Conservation (phyloP, 108 stramenopile genomes). For the Epipyxis sp. region DNA sequence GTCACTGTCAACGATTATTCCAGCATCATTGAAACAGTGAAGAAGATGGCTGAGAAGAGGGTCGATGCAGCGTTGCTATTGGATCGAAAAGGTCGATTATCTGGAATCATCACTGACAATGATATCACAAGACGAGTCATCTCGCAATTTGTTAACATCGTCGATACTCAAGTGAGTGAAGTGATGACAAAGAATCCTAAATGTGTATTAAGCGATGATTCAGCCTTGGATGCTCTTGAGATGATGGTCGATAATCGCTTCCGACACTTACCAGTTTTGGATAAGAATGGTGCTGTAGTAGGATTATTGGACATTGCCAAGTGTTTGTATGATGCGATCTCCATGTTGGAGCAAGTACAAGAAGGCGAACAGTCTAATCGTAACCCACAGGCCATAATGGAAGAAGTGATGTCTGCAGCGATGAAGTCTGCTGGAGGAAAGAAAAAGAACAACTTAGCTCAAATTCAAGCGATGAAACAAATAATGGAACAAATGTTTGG, state of each 20-base stretch:
- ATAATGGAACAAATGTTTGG: conserved; percentile 47
- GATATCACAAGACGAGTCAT: conserved; percentile 43
- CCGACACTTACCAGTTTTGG: conserved; percentile 83
- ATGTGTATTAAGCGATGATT: conserved; percentile 43
- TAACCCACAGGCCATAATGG: conserved; percentile 58
- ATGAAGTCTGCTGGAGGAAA: neutral
- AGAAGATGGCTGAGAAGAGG: conserved; percentile 24
- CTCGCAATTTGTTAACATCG: neutral
- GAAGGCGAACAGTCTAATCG: too few relatives aligned
- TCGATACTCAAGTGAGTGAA: neutral
- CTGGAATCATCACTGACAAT: conserved; percentile 50
- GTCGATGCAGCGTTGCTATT: conserved; percentile 33
- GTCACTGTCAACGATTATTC: conserved; percentile 15
- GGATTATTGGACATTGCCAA: conserved; percentile 89
- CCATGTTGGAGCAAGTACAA: conserved; percentile 70
- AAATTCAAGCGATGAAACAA: conserved; percentile 2
- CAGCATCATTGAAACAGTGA: conserved; percentile 26
- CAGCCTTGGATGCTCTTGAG: conserved; percentile 77
- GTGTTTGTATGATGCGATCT: conserved; percentile 86
- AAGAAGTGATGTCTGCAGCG: conserved; percentile 56
- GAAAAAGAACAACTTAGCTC: conserved; percentile 5
- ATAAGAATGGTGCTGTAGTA: conserved; percentile 70
- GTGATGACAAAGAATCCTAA: conserved; percentile 28
- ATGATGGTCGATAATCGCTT: conserved; percentile 83
- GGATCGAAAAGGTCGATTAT: conserved; percentile 12